Percentiles rank a stretch among this genome's conserved stretches.
phyloP scores from a whole-genome alignment of 306 rosid genomes.

The Psophocarpus tetragonolobus region DNA sequence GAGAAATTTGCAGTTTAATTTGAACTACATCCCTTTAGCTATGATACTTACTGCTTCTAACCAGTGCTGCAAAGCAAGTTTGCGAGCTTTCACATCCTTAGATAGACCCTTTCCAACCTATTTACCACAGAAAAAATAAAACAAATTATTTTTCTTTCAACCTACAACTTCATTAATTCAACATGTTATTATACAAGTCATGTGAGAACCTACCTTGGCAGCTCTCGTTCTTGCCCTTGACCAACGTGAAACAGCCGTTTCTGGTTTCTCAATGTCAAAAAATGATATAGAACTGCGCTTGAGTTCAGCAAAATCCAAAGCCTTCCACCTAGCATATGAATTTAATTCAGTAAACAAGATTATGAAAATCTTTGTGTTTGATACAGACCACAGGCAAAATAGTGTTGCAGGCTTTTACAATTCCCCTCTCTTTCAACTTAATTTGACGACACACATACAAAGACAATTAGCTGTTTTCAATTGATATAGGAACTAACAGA shows the following conservation, averaged over 20 bases:
- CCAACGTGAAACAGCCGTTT: constrained; percentile 82
- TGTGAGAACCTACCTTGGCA: constrained; percentile 60
- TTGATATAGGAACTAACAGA: neutral
- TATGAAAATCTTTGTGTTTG: neutral
- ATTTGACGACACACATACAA: no score
- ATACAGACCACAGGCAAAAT: neutral
- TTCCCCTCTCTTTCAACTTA: constrained; percentile 3
- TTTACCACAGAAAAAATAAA: neutral
- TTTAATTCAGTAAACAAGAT: neutral
- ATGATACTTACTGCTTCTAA: constrained; percentile 81
- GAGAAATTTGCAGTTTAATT: constrained; percentile 18
- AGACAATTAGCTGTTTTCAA: no score
- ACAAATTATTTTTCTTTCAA: constrained; percentile 15
- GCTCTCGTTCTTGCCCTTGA: constrained; percentile 79
- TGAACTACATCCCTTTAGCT: neutral
- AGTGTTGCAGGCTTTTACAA: neutral
- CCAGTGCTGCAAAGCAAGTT: constrained; percentile 94
- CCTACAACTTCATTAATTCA: neutral
- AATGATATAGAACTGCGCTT: constrained; percentile 83
- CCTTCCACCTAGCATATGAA: constrained; percentile 68
- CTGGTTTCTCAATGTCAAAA: constrained; percentile 75
- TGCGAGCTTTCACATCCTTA: constrained; percentile 74
- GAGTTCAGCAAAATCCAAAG: constrained; percentile 81
- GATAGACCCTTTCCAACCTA: constrained; percentile 93
- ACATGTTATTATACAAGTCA: neutral